Conservation (phyloP, 495 filamentous ascomycete genomes). For the Trichoderma parareesei region DNA sequence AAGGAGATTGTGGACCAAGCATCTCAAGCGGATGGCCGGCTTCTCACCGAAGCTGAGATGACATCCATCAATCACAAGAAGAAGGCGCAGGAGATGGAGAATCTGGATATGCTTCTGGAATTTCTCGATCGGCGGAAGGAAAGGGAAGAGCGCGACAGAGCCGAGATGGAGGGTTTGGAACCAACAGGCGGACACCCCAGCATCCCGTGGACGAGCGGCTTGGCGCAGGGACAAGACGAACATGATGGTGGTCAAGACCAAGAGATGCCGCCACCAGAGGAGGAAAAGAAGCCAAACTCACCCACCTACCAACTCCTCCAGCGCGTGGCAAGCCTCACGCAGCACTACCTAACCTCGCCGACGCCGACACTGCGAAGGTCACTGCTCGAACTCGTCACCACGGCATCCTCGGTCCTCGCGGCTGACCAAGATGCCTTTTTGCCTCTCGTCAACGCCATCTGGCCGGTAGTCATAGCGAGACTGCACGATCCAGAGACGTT, state of each 20-base stretch:
- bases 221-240: constrained; percentile 12
- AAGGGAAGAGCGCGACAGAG: neutral
- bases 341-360: constrained; percentile 77
- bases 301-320: constrained; percentile 56
- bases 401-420: constrained; percentile 58
- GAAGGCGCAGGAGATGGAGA: neutral
- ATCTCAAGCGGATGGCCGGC: constrained; percentile 52
- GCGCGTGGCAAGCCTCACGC: constrained; percentile 61
- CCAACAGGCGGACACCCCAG: constrained; percentile 13
- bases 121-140: constrained; percentile 6
- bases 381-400: constrained; percentile 64
- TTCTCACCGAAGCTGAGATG: constrained; percentile 25
- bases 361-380: constrained; percentile 69
- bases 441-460: constrained; percentile 80
- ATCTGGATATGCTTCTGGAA: neutral
- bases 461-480: constrained; percentile 66
- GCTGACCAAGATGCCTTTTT: constrained; percentile 73
- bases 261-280: constrained; percentile 22
- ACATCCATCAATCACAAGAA: constrained; percentile 32
- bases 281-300: constrained; percentile 43
- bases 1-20: constrained; percentile 75
- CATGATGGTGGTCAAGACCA: constrained; percentile 16
- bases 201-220: constrained; percentile 19
- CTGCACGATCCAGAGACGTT: constrained; percentile 69
- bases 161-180: neutral